Base-by-base conservation (phyloP, 306 rosid genomes). In the Citrullus amarus region DNA sequence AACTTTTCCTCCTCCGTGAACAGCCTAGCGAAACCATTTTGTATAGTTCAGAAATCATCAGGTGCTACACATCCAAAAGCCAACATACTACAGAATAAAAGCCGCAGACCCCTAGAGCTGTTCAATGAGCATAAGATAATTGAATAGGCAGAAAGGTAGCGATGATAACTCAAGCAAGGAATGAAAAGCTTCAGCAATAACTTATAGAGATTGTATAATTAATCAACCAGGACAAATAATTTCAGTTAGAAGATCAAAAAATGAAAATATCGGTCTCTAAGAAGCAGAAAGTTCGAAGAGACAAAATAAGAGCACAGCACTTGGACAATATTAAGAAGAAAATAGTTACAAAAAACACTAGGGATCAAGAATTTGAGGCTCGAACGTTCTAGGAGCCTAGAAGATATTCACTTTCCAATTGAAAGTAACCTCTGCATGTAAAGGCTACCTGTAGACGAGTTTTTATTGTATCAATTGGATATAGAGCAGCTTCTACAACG, bases 391-490 rank as follows among this genome's bases (percentile, higher is more conserved):
- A 76, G 53, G 53, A 77, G 16, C 66, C 77, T 34, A 18, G 41
- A 46, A 60, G 66, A 57, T 44, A 34, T 38, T 63, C 43, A 41
- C 58, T 1, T 6, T n/a, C 41, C 32, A 17, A 75, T 2, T 9
- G 59, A 41, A 17, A 57, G 68, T n/a, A 16, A 4, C 54, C 82
- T 62, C 43, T 13, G 38, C 39, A 72, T 50, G 17, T 32, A 28
- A 48, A 74, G 62, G 18, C 62, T 81, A 68, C 87, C 87, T 84
- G 87, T 74, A 84, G 51, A 74, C 85, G 82, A 67, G 87, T 81
- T 81, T 84, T 84, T 39, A 84, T 81, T 3, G 87, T 84, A 46
- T 84, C 87, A 68, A 84, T 79, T 67, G 87, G 87, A 81, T 81
- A 84, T 17, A 84, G 63, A 68, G 77, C 87, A 44, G 87, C 85